phyloP scores from a whole-genome alignment of 2,329 filamentous ascomycete species.

The Aspergillus costaricaensis region DNA sequence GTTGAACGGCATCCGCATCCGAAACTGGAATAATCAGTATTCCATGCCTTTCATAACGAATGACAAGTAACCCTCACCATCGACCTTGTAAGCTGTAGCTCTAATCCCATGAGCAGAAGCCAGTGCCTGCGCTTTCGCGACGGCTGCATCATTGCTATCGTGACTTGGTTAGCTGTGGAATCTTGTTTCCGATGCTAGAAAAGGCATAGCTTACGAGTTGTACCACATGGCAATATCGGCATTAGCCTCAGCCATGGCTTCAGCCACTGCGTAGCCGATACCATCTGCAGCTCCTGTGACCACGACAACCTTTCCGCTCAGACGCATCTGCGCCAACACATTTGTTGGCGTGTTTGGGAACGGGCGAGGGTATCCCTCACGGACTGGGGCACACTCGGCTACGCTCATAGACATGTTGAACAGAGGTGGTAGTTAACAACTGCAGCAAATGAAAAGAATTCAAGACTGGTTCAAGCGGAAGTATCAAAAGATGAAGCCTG shows the following conservation, averaged over 20 bases:
- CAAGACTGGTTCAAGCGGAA: too few relatives aligned
- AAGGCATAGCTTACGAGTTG: conserved; percentile 32
- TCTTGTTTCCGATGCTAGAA: neutral
- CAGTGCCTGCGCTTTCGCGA: conserved; percentile 40
- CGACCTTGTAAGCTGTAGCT: conserved; percentile 47
- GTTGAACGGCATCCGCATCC: conserved; percentile 39
- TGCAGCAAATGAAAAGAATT: neutral
- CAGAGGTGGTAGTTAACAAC: too few relatives aligned
- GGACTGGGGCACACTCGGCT: conserved; percentile 31
- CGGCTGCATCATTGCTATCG: conserved; percentile 35
- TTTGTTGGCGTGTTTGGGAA: conserved; percentile 45
- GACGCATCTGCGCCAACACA: conserved; percentile 49
- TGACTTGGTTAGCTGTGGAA: neutral
- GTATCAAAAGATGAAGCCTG: too few relatives aligned
- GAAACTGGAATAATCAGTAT: conserved; percentile 38
- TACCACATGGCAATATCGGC: conserved; percentile 47
- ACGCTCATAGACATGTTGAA: conserved; percentile 44
- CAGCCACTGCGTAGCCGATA: conserved; percentile 48
- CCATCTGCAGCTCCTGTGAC: conserved; percentile 52
- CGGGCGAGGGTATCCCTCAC: conserved; percentile 42
- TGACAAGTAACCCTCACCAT: conserved; percentile 27
- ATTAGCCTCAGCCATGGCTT: conserved; percentile 51
- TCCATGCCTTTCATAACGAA: neutral
- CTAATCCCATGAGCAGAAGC: conserved; percentile 39
- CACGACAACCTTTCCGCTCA: conserved; percentile 45